Conservation (phyloP, 73 alveolate species). For the Paramecium bursaria region DNA sequence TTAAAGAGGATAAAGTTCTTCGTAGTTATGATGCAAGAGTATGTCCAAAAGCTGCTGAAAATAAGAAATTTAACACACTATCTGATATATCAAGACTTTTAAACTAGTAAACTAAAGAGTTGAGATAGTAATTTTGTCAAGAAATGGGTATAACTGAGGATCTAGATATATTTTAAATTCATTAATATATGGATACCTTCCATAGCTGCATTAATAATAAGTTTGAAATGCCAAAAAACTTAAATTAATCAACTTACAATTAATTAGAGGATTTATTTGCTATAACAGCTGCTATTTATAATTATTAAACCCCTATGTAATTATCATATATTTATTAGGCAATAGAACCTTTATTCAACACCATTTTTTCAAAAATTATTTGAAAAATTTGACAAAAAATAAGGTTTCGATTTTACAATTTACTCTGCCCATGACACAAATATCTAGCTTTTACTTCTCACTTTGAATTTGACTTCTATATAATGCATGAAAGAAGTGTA, state of each 20-base stretch:
- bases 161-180: background rate
- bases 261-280: background rate
- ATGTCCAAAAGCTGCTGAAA: slow-evolving; percentile 26
- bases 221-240: slow-evolving; percentile 18
- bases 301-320: slow-evolving; percentile 1
- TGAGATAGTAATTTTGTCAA: slow-evolving; percentile 16
- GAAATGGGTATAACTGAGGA: slow-evolving; percentile 13
- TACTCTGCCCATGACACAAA: slow-evolving; percentile 24
- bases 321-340: background rate
- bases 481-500: slow-evolving; percentile 61
- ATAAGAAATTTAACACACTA: background rate
- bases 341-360: background rate
- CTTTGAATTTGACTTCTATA: slow-evolving; percentile 49
- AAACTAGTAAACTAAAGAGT: background rate
- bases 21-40: slow-evolving; percentile 19
- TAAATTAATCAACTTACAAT: background rate
- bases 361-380: slow-evolving; percentile 58
- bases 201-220: background rate
- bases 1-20: slow-evolving; percentile 33
- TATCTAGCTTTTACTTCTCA: slow-evolving; percentile 2
- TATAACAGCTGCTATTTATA: background rate
- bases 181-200: slow-evolving; percentile 62
- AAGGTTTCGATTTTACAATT: too few relatives aligned
- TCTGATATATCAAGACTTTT: background rate
- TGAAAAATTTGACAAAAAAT: too few relatives aligned